Percentiles rank a stretch among this genome's conserved stretches.
Evolutionary conservation across 345 rosid species (phyloP).

Genomic region (Sonneratia alba): DNA sequence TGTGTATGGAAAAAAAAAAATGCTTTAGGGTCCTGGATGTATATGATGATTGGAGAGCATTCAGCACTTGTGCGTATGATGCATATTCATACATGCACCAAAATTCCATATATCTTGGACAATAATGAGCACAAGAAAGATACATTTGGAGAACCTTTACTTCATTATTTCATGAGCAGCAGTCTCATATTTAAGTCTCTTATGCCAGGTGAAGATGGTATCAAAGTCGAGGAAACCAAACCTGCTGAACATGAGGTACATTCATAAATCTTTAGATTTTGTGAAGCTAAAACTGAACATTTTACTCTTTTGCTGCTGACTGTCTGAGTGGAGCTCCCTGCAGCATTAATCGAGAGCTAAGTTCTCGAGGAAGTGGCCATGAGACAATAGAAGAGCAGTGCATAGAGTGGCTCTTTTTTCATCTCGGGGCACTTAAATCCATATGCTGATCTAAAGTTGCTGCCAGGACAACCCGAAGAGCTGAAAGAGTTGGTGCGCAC

Average conservation of each 20-base stretch:
- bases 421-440: not conserved
- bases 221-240: slow-evolving; percentile 68
- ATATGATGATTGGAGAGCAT: not conserved
- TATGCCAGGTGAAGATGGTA: slow-evolving; percentile 62
- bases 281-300: not conserved
- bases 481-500: not conserved
- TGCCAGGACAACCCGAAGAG: not conserved
- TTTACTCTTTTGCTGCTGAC: not conserved
- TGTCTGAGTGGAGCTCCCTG: not conserved
- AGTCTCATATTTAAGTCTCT: not conserved
- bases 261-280: not conserved
- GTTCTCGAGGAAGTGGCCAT: not conserved
- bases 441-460: not conserved
- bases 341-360: slow-evolving; percentile 10
- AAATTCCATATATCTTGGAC: not conserved
- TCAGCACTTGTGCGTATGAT: not conserved
- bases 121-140: not conserved
- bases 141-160: not conserved
- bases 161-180: not conserved
- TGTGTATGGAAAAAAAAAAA: too few relatives aligned
- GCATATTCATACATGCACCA: not conserved
- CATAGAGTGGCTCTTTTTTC: not conserved
- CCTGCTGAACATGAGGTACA: slow-evolving; percentile 60
- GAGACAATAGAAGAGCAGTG: not conserved
- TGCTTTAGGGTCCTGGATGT: too few relatives aligned